Percentiles rank a stretch among this genome's conserved stretches.
Conservation (phyloP, 2,329 filamentous ascomycete species). For the Zymoseptoria crescenta region DNA sequence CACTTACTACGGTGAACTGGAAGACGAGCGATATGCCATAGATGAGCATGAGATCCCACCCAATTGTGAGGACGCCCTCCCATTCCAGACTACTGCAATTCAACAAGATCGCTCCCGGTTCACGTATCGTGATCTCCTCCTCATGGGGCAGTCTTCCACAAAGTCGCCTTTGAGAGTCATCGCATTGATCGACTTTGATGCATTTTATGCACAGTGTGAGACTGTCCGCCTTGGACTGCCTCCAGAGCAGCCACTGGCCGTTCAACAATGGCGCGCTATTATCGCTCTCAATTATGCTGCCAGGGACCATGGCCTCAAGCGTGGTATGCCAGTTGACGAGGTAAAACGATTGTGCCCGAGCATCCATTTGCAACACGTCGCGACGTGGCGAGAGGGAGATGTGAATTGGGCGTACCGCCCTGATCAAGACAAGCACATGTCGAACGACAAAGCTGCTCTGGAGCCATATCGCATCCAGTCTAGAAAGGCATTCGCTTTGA, state of each 20-base stretch:
- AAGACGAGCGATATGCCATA: neutral
- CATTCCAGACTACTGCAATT: neutral
- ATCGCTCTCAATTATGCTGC: constrained; percentile 96
- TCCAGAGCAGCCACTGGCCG: constrained; percentile 73
- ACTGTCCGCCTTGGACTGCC: constrained; percentile 73
- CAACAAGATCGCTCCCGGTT: constrained; percentile 40
- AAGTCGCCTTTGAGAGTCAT: constrained; percentile 76
- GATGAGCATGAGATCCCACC: neutral
- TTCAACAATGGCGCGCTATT: constrained; percentile 90
- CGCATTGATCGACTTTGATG: constrained; percentile 90
- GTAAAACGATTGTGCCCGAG: constrained; percentile 80
- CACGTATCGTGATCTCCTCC: constrained; percentile 73
- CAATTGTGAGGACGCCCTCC: no score
- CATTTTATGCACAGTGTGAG: constrained; percentile 92
- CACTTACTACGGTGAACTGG: neutral
- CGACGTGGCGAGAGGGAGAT: constrained; percentile 88
- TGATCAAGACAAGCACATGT: constrained; percentile 69
- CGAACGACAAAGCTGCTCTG: constrained; percentile 84
- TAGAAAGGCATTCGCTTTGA: constrained; percentile 69
- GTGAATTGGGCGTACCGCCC: constrained; percentile 85
- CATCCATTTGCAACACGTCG: constrained; percentile 82
- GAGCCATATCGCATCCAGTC: constrained; percentile 87
- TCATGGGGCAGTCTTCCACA: constrained; percentile 62
- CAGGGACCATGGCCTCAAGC: constrained; percentile 66
- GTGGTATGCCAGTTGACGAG: constrained; percentile 71